phyloP scores from a whole-genome alignment of 148 eudicot genomes.

The Amaranthus hypochondriacus region DNA sequence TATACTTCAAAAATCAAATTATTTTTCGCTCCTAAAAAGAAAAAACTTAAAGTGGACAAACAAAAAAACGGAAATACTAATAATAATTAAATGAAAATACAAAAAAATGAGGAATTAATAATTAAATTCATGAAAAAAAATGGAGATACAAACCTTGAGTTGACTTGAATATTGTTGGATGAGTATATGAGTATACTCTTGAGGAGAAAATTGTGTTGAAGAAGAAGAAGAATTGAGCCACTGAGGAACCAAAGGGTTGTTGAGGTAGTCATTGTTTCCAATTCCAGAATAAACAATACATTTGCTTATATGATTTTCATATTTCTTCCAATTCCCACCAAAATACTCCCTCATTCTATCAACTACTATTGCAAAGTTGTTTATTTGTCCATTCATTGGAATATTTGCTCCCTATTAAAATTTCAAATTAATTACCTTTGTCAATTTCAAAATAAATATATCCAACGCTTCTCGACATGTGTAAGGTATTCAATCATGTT shows the following conservation, averaged over 20 bases:
- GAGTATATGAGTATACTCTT: conserved; percentile 41
- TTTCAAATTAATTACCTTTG: background rate
- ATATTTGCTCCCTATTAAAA: conserved; percentile 43
- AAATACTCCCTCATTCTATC: conserved; percentile 37
- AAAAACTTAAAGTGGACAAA: no score
- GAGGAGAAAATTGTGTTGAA: conserved; percentile 33
- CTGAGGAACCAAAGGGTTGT: conserved; percentile 57
- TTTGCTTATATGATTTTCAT: conserved; percentile 37
- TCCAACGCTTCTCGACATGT: no score
- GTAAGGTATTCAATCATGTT: no score
- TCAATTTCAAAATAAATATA: no score
- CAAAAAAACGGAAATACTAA: no score
- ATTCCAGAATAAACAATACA: conserved; percentile 54
- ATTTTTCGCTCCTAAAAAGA: no score
- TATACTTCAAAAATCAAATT: no score
- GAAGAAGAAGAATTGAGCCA: conserved; percentile 22
- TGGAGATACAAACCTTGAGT: conserved; percentile 35
- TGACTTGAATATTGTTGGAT: conserved; percentile 51
- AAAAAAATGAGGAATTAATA: no score
- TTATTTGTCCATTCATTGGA: conserved; percentile 56
- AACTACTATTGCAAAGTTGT: conserved; percentile 42
- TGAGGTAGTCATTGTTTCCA: conserved; percentile 80
- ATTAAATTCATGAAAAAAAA: background rate
- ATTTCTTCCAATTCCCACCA: conserved; percentile 34
- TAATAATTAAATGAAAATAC: no score